Evolutionary conservation across 805 yeast species (phyloP), one percentile per base, ranked within the genome.

Genomic region (Wickerhamomyces queroliae): DNA sequence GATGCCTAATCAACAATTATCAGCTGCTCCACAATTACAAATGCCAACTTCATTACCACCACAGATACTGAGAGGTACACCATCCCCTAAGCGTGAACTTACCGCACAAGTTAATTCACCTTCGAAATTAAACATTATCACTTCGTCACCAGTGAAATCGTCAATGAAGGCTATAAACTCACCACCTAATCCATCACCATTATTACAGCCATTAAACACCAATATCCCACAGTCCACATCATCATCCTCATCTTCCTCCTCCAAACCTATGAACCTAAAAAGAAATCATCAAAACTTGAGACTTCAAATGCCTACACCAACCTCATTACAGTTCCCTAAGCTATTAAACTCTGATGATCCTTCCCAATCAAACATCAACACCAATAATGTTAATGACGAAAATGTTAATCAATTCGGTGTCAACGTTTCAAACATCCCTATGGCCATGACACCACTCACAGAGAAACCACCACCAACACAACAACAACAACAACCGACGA

Each of bases 401-500:
- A 70, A 72, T 38, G 72, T 81, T 33, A 78, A 83, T 56, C 85
- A 84, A 52, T 79, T 80, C 67, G 85, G 90, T 37, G 68, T 79
- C 50, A 70, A 78, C 54, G 67, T 74, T 3, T 64, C 70, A 7
- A 61, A 63, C 40, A 56, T 73, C 4, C 79, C 86, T 1, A 64
- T 79, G 49, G 76, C 86, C 0, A 84, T 85, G 93, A 85, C 95
- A 0, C 95, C 93, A 2, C 78, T 84, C 5, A 72, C 86, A 2
- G 95, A 85, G 48, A 79, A 67, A 40, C 56, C 63, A 7, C 40
- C 31, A 18, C 31, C 35, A 30, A 36, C 17, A 47, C 36, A 10
- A 10, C 32, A 12, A 13, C 25, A 3, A 24, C 18, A 11, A 24
- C 18, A 2, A 32, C 17, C 20, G 15, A 28, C 31, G 5, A 28